phyloP scores from a whole-genome alignment of 2,329 filamentous ascomycete genomes.

The Chalaropsis ovoidea region DNA sequence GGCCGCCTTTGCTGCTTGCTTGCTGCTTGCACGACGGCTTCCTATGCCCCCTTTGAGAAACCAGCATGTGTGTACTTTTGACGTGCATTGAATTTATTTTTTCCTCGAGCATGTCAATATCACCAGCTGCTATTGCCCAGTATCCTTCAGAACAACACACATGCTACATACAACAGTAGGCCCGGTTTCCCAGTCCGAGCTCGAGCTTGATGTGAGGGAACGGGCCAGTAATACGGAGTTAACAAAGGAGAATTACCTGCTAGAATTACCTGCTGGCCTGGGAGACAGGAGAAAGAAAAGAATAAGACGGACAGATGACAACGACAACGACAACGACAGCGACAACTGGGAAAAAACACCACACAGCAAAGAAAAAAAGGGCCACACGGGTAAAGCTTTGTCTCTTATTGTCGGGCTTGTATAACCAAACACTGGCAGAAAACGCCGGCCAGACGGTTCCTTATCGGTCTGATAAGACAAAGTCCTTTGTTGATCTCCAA shows the following conservation, averaged over 20 bases:
- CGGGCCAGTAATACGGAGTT: conserved; percentile 6
- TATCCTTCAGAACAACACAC: not conserved
- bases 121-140: not conserved
- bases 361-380: too few relatives aligned
- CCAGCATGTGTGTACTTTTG: not conserved
- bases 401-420: not conserved
- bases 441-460: not conserved
- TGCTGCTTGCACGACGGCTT: too few relatives aligned
- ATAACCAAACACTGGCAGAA: not conserved
- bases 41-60: not conserved
- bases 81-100: not conserved
- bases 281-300: not conserved
- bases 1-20: too few relatives aligned
- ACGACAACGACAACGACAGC: too few relatives aligned
- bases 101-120: not conserved
- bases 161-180: conserved; percentile 8
- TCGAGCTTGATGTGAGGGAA: conserved; percentile 14
- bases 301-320: not conserved
- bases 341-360: too few relatives aligned
- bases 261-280: not conserved
- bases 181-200: conserved; percentile 11
- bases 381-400: not conserved
- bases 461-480: not conserved
- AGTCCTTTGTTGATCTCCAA: not conserved
- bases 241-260: not conserved